phyloP scores from a whole-genome alignment of 1,284 basidiomycete species.

The Gomphus sp. region DNA sequence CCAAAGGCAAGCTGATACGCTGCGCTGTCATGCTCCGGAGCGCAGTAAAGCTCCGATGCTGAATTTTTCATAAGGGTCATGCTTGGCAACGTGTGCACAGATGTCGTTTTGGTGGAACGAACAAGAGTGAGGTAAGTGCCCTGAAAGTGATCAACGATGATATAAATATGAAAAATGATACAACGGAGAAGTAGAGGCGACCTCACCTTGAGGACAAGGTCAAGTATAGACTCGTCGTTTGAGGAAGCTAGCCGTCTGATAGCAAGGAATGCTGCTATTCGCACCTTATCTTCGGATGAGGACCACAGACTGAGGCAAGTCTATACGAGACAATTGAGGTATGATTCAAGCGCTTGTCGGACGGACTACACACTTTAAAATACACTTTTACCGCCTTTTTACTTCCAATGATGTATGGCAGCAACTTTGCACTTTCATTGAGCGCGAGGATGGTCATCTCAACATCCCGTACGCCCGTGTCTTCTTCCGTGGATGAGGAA shows the following conservation, averaged over 20 bases:
- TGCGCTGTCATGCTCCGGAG: conserved; percentile 44
- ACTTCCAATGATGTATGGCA: conserved; percentile 79
- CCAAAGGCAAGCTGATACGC: conserved; percentile 95
- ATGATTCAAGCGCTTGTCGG: neutral
- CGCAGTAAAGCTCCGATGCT: conserved; percentile 83
- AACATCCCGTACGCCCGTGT: conserved; percentile 31
- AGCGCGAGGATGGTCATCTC: conserved; percentile 68
- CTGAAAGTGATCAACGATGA: conserved; percentile 28
- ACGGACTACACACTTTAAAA: conserved; percentile 53
- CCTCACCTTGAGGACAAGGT: conserved; percentile 78
- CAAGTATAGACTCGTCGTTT: conserved; percentile 76
- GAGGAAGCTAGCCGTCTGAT: conserved; percentile 75
- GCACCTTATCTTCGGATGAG: conserved; percentile 69
- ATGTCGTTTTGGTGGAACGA: conserved; percentile 76
- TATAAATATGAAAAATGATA: neutral
- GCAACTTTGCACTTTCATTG: conserved; percentile 74
- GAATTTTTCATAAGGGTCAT: conserved; percentile 99
- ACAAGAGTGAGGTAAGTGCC: conserved; percentile 82
- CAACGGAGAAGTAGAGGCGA: conserved; percentile 2
- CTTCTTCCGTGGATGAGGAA: conserved; percentile 4
- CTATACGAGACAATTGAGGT: conserved; percentile 25
- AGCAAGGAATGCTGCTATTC: conserved; percentile 85
- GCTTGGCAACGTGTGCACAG: conserved; percentile 80
- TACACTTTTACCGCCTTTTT: conserved; percentile 80
- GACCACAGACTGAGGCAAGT: conserved; percentile 82